Percentiles rank a stretch among this genome's conserved stretches.
Evolutionary conservation across 208 protist genomes (phyloP).

Genomic region (Wallacemonas rigidus): DNA sequence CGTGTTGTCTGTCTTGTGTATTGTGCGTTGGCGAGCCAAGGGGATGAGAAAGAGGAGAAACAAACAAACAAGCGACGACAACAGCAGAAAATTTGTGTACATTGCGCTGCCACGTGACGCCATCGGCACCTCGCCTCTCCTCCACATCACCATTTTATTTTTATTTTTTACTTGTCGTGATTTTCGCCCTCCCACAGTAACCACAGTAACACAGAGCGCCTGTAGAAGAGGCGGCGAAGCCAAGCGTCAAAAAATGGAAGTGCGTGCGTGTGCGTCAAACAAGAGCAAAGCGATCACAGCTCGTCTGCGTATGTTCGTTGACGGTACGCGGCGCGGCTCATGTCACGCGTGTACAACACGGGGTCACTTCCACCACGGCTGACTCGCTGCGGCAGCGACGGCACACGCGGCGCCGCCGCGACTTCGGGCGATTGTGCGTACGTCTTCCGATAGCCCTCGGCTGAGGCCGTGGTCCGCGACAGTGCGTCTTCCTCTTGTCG

Average conservation of each 20-base stretch:
- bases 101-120: no score
- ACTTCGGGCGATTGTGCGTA: not conserved
- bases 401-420: not conserved
- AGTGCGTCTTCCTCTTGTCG: not conserved
- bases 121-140: no score
- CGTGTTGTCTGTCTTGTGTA: no score
- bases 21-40: no score
- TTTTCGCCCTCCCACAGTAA: no score
- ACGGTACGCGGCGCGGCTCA: conserved; percentile 13
- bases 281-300: not conserved
- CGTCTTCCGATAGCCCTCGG: not conserved
- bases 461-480: not conserved
- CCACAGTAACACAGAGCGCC: no score
- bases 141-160: no score
- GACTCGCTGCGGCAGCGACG: not conserved
- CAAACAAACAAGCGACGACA: no score
- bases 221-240: no score
- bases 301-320: not conserved
- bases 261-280: not conserved
- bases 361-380: conserved; percentile 4
- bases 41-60: no score
- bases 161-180: no score
- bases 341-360: conserved; percentile 5
- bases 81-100: no score
- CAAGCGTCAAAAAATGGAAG: not conserved